Evolutionary conservation across 768 basidiomycete species (phyloP).

Genomic region (Hericium erinaceus): DNA sequence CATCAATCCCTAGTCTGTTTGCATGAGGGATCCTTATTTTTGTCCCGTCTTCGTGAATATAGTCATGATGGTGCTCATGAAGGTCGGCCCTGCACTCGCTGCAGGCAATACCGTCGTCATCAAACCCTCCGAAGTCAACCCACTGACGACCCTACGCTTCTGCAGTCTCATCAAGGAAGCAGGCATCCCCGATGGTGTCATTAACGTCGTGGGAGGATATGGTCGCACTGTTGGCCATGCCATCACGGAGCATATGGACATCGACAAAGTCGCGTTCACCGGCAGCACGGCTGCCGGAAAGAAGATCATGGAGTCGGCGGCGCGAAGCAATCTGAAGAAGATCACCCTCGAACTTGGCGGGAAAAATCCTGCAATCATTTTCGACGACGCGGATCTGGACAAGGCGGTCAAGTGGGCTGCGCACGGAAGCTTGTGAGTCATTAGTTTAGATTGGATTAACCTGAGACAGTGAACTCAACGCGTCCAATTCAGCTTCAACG

Average conservation of each 20-base stretch:
- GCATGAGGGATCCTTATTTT: too few relatives aligned
- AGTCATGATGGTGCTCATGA: constrained; percentile 51
- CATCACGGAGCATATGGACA: constrained; percentile 43
- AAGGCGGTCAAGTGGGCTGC: constrained; percentile 49
- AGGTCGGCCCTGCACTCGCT: constrained; percentile 55
- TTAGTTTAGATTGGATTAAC: too few relatives aligned
- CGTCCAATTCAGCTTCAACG: constrained; percentile 33
- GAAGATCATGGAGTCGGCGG: constrained; percentile 52
- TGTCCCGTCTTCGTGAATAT: not conserved
- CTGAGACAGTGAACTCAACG: too few relatives aligned
- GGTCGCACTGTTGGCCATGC: constrained; percentile 47
- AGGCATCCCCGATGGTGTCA: constrained; percentile 53
- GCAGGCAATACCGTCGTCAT: constrained; percentile 52
- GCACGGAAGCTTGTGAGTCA: constrained; percentile 37
- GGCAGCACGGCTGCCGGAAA: constrained; percentile 58
- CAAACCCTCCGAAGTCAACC: constrained; percentile 61
- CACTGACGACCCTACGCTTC: constrained; percentile 42
- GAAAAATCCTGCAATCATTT: constrained; percentile 54
- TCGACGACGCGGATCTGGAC: constrained; percentile 52
- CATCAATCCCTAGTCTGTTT: too few relatives aligned
- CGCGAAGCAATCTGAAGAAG: constrained; percentile 57
- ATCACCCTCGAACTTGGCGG: constrained; percentile 71
- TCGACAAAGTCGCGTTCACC: constrained; percentile 68
- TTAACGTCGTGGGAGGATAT: constrained; percentile 51
- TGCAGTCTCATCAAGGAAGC: constrained; percentile 42